A percentile compares a stretch with the other conserved stretches of the same genome.
Conservation (phyloP, 2,329 filamentous ascomycete genomes). For the Nigrospora osmanthi region DNA sequence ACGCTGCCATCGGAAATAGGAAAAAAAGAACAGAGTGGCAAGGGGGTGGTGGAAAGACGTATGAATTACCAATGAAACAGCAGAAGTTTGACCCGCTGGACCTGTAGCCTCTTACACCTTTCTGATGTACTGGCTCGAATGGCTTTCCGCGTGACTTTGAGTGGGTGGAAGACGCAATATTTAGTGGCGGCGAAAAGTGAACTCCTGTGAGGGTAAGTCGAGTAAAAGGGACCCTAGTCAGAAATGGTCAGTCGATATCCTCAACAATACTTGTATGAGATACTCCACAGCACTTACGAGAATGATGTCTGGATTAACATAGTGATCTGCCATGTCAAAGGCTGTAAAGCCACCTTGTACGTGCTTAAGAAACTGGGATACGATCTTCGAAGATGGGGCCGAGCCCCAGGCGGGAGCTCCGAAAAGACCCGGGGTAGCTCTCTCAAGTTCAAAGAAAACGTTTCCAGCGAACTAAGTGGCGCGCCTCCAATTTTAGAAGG, state of each 20-base stretch:
- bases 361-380: conserved; percentile 14
- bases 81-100: conserved; percentile 22
- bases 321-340: conserved; percentile 28
- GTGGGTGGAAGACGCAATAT: conserved; percentile 23
- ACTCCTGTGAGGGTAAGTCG: conserved; percentile 11
- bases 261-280: background rate
- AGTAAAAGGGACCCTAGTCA: conserved; percentile 19
- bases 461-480: conserved; percentile 5
- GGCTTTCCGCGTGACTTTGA: conserved; percentile 16
- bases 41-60: conserved; percentile 5
- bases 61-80: conserved; percentile 29
- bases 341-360: conserved; percentile 16
- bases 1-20: background rate
- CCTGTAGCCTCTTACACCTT: conserved; percentile 19
- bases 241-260: conserved; percentile 4
- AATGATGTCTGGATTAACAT: conserved; percentile 26
- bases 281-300: background rate
- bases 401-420: conserved; percentile 21
- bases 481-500: background rate
- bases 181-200: conserved; percentile 24
- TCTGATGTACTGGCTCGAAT: conserved; percentile 21
- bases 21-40: background rate
- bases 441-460: conserved; percentile 12
- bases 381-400: conserved; percentile 14
- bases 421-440: conserved; percentile 17